Conservation (phyloP, 768 basidiomycete species). For the Lactarius trivialis region DNA sequence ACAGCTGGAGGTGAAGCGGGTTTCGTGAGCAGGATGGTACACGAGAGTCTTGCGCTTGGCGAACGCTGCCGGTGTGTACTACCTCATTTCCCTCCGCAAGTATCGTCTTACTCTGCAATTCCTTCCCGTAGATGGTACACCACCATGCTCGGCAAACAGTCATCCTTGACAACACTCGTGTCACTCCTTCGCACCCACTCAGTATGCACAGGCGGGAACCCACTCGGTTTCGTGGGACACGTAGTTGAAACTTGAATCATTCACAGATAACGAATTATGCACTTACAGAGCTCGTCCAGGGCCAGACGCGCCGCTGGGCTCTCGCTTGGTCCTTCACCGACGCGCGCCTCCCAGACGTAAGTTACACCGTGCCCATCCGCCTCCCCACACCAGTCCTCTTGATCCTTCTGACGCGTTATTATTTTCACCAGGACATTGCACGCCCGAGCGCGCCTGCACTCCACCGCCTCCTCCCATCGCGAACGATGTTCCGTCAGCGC, state of each 20-base stretch:
- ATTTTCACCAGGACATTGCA: conserved; percentile 32
- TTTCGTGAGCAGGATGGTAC: conserved; percentile 74
- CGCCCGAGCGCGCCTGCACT: conserved; percentile 38
- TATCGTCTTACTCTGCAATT: not conserved
- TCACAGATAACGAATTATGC: conserved; percentile 80
- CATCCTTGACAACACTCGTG: conserved; percentile 62
- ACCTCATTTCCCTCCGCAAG: not conserved
- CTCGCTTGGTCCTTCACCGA: conserved; percentile 77
- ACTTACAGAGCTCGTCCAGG: conserved; percentile 76
- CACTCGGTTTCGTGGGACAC: not conserved
- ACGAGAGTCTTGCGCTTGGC: conserved; percentile 54
- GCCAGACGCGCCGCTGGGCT: conserved; percentile 88
- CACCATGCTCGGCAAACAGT: conserved; percentile 84
- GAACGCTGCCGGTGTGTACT: conserved; percentile 53
- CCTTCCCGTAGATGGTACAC: conserved; percentile 71
- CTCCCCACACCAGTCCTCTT: not conserved
- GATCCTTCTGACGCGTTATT: conserved; percentile 26
- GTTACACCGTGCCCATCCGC: conserved; percentile 27
- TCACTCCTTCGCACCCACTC: conserved; percentile 40
- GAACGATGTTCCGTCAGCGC: conserved; percentile 48
- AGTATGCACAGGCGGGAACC: no score
- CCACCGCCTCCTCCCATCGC: conserved; percentile 48
- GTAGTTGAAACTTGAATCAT: not conserved
- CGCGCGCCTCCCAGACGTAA: conserved; percentile 68
- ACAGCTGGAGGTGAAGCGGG: conserved; percentile 76